phyloP scores from a whole-genome alignment of 176 grass and related monocot genomes.

The Panicum miliaceum region DNA sequence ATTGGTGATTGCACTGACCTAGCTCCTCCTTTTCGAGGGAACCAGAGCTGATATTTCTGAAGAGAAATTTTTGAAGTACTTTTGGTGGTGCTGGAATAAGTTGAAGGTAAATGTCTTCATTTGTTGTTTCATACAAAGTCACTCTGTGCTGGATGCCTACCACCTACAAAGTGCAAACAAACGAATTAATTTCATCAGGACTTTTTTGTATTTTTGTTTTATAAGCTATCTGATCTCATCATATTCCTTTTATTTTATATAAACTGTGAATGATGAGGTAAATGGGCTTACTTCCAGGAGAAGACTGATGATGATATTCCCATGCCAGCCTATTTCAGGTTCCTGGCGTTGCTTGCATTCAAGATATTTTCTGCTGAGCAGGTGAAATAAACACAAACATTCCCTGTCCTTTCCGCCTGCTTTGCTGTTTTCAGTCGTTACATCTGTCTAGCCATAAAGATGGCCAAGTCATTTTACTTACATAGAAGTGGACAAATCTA shows the following conservation, averaged over 20 bases:
- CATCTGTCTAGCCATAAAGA: not conserved
- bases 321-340: conserved; percentile 96
- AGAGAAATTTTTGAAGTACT: conserved; percentile 86
- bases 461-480: not conserved
- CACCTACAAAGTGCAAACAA: not conserved
- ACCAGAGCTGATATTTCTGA: conserved; percentile 84
- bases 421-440: not conserved
- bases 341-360: conserved; percentile 86
- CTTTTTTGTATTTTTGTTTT: conserved; percentile 2
- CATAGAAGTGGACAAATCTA: not conserved
- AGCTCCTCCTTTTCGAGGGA: conserved; percentile 18
- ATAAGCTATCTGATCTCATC: conserved; percentile 1
- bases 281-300: conserved; percentile 63
- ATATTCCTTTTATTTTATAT: conserved; percentile 10
- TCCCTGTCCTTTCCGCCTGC: not conserved
- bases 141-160: not conserved
- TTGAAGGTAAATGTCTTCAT: conserved; percentile 55
- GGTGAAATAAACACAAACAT: conserved; percentile 38
- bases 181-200: not conserved
- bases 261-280: conserved; percentile 39
- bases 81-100: conserved; percentile 94
- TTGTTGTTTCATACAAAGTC: conserved; percentile 9
- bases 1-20: conserved; percentile 25
- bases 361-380: conserved; percentile 96
- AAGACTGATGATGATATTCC: conserved; percentile 90